Conservation (phyloP, 2,329 filamentous ascomycete genomes). For the Ambrosiella cleistominuta region DNA sequence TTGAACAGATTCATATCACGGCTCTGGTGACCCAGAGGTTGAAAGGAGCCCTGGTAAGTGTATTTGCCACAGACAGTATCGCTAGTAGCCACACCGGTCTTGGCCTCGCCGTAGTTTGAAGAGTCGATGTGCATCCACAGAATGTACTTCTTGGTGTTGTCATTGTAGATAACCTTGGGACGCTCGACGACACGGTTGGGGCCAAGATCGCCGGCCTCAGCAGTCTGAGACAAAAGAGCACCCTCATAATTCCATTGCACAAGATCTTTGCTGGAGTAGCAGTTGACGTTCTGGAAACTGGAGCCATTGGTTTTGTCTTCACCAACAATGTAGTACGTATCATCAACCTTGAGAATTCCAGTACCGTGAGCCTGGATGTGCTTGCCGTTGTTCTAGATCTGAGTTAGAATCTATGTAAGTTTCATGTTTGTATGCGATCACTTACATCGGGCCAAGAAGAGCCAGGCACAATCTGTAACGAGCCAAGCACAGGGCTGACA, state of each 20-base stretch:
- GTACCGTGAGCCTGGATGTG: constrained; percentile 51
- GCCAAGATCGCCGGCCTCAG: constrained; percentile 36
- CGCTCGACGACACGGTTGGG: constrained; percentile 46
- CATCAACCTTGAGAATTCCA: constrained; percentile 40
- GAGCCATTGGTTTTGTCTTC: constrained; percentile 50
- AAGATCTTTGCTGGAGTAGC: constrained; percentile 45
- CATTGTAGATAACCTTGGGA: constrained; percentile 52
- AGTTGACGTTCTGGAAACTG: constrained; percentile 47
- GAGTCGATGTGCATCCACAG: constrained; percentile 52
- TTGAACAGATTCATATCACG: constrained; percentile 44
- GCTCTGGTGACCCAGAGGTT: constrained; percentile 22
- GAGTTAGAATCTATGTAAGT: background rate
- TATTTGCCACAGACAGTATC: constrained; percentile 44
- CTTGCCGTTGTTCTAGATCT: constrained; percentile 26
- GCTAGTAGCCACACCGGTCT: constrained; percentile 44
- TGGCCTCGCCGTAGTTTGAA: constrained; percentile 42
- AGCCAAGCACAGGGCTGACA: constrained; percentile 13
- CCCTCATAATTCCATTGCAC: constrained; percentile 46
- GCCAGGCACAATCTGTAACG: constrained; percentile 25
- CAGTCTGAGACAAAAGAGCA: constrained; percentile 36
- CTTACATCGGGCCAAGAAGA: constrained; percentile 29
- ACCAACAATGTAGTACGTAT: constrained; percentile 49
- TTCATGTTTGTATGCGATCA: background rate
- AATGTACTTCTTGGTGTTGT: constrained; percentile 45
- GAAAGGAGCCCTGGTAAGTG: constrained; percentile 21